Percentiles rank a stretch among this genome's conserved stretches.
Conservation (phyloP, 768 basidiomycete species). For the Pleurotus ostreatus region DNA sequence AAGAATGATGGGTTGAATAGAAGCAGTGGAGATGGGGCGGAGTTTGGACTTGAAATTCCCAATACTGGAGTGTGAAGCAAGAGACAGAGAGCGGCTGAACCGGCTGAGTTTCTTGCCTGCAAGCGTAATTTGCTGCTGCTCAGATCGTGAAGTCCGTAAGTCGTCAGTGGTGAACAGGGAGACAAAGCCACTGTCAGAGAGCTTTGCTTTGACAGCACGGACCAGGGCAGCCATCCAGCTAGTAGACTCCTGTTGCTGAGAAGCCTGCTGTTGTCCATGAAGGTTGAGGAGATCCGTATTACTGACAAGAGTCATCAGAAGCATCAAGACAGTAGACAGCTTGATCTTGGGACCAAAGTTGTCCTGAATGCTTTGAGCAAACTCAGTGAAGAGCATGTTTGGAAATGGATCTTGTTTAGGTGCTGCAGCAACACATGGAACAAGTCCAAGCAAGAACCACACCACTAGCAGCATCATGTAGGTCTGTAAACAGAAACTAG, state of each 20-base stretch:
- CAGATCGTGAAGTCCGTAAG: no score
- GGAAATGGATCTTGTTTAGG: constrained; percentile 1
- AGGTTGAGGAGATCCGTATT: constrained; percentile 12
- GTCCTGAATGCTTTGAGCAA: constrained; percentile 4
- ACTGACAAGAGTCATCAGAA: constrained; percentile 11
- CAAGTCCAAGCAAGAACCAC: not conserved
- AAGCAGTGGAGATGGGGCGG: not conserved
- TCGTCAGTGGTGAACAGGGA: not conserved
- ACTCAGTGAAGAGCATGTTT: not conserved
- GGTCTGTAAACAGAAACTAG: not conserved
- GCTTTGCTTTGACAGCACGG: not conserved
- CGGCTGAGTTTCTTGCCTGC: no score
- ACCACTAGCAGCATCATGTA: not conserved
- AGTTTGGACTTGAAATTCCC: not conserved
- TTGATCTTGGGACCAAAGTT: constrained; percentile 12
- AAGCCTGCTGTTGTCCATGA: constrained; percentile 12
- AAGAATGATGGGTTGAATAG: constrained; percentile 10
- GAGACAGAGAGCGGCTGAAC: no score
- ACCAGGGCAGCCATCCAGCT: not conserved
- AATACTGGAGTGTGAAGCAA: no score
- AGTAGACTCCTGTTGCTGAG: not conserved
- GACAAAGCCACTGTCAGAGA: not conserved
- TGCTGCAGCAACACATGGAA: constrained; percentile 4
- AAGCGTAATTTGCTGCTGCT: no score
- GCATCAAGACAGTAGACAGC: constrained; percentile 12